These are phyloP conservation scores for Monosporascus sp. DNA, from an alignment of 2,329 filamentous ascomycete species.

Conservation along the genomic window DNA sequence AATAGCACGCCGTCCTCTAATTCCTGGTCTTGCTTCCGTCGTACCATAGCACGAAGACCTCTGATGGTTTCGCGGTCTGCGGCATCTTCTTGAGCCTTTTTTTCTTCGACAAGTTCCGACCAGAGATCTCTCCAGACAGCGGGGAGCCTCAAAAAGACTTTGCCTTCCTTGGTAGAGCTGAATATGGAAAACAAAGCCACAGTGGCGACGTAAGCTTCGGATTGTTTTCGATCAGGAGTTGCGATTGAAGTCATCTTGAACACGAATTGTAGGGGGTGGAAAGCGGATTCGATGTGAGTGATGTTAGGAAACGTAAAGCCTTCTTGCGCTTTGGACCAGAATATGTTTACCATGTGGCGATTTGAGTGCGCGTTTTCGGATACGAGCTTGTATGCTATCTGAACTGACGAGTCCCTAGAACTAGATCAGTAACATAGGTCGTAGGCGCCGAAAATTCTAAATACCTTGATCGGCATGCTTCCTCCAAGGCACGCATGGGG, in stretches of 20 bases:
- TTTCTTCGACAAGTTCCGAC: slow-evolving; percentile 67
- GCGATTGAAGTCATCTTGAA: slow-evolving; percentile 73
- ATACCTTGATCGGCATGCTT: slow-evolving; percentile 77
- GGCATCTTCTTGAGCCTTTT: slow-evolving; percentile 65
- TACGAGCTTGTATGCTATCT: slow-evolving; percentile 61
- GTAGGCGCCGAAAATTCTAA: slow-evolving; percentile 17
- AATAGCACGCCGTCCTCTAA: slow-evolving; percentile 71
- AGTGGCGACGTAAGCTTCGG: slow-evolving; percentile 81
- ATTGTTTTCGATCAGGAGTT: slow-evolving; percentile 71
- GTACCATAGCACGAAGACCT: slow-evolving; percentile 64
- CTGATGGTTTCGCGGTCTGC: slow-evolving; percentile 65
- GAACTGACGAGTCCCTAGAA: slow-evolving; percentile 62
- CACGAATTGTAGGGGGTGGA: slow-evolving; percentile 48
- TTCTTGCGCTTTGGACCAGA: slow-evolving; percentile 72
- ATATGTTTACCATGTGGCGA: slow-evolving; percentile 67
- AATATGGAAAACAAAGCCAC: slow-evolving; percentile 78
- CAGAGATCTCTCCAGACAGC: slow-evolving; percentile 81
- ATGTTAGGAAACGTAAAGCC: slow-evolving; percentile 31
- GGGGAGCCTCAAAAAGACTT: slow-evolving; percentile 72
- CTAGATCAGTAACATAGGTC: slow-evolving; percentile 1
- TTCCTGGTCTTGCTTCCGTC: slow-evolving; percentile 62
- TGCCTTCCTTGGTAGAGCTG: slow-evolving; percentile 74
- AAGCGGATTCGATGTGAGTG: slow-evolving; percentile 38
- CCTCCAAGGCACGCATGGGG: slow-evolving; percentile 73
- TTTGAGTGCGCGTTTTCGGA: slow-evolving; percentile 72